Base-by-base conservation (phyloP, 2,329 filamentous ascomycete genomes). In the Penicillium crustosum region DNA sequence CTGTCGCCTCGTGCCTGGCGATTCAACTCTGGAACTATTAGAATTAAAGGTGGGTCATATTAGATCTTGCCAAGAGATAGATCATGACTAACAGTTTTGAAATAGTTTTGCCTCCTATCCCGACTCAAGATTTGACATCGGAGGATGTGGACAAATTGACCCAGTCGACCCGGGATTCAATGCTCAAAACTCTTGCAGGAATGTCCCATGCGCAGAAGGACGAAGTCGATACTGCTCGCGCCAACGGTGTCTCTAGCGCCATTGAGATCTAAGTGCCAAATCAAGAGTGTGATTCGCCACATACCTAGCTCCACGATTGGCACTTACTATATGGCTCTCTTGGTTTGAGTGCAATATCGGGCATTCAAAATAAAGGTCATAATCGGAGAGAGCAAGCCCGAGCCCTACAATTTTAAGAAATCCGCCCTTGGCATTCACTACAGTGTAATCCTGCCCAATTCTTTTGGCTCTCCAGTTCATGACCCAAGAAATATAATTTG, bases 121-220 rank as follows among this genome's bases (percentile, higher is more conserved):
- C 86, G 49, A 97, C 92, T 12, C 82, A 84, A 63, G 86, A 85
- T 53, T 82, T 95, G 63, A 90, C 85, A 19, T 60, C 88, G 25
- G 86, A 86, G 52, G 91, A 96, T 72, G 90, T 96, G 53, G 89
- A 94, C 65, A 83, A 84, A 58, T 79, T 96, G 44, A 83, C 88
- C 50, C 80, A 82, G 55, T 82, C 82, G 53, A 90, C 88, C 2
- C 83, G 87, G 56, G 88, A 91, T 21, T 75, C 86, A 51, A 96
- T 96, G 91, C 82, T 93, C 61, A 81, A 83, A 63, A 88, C 74
- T 51, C 64, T 84, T 19, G 68, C 74, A 48, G 75, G 75, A 33
- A 73, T 84, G 63, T 75, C 73, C 29, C 59, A 71, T n/a, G 62
- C 64, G 23, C 54, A 70, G 10, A 42, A 60, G 23, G 43, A 57